Base-by-base conservation (phyloP, 2,329 filamentous ascomycete genomes). In the Fusarium scirpi region DNA sequence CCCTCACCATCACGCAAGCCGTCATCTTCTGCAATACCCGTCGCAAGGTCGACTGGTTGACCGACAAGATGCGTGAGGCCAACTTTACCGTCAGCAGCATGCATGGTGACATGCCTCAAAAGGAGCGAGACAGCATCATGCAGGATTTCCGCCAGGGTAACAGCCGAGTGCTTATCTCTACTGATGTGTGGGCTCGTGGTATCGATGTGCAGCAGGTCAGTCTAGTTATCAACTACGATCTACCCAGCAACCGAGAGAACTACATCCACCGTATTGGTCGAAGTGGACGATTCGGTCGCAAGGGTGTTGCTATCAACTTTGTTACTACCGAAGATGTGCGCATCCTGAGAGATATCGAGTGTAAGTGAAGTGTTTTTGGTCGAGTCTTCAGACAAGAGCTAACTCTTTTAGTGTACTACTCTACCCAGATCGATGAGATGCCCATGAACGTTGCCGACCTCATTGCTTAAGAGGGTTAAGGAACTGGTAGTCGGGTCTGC, bases 21-120 rank as follows among this genome's bases (percentile, higher is more conserved):
- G 96, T 99, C 80, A 99, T 99, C 80, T 99, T 99, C 87, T 99
- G 96, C 88, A 99, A 99, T 83, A 99, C 96, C 9, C 91, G 96
- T 73, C 90, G 96, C 81, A 99, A 99, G 92, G 96, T 99, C 56
- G 96, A 99, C 81, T 99, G 96, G 96, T 85, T 99, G 65, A 98
- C 96, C 7, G 96, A 99, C 84, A 99, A 99, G 87, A 97, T 99
- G 93, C 92, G 94, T 70, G 96, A 98, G 81, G 94, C 94, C 76
- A 98, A 99, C 84, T 99, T 99, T 81, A 99, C 96, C 0, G 96
- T 99, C 73, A 97, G 93, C 76, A 95, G 93, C 76, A 99, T 99
- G 96, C 96, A 99, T 80, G 96, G 96, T 73, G 96, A 99, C 77
- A 99, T 99, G 96, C 94, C 94, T 25, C 96, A 99, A 81, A 96